phyloP scores from a whole-genome alignment of 345 rosid genomes.

The Corchorus capsularis region DNA sequence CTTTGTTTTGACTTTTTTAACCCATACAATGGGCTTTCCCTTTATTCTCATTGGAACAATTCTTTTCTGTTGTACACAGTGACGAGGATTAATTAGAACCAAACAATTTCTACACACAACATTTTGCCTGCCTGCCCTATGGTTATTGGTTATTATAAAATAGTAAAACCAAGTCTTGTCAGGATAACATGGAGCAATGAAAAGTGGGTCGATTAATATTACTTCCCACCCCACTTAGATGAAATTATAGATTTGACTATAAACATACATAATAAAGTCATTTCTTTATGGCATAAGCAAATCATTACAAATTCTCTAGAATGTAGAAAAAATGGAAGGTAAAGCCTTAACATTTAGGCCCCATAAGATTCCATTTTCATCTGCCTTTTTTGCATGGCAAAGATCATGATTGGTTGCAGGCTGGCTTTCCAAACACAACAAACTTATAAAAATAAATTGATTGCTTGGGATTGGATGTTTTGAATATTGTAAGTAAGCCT shows the following conservation, averaged over 20 bases:
- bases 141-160: not conserved
- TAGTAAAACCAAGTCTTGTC: not conserved
- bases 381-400: slow-evolving; percentile 3
- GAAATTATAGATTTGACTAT: not conserved
- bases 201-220: not conserved
- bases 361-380: slow-evolving; percentile 1
- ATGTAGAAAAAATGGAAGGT: not conserved
- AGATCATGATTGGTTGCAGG: not conserved
- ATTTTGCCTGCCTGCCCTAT: not conserved
- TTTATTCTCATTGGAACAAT: not conserved
- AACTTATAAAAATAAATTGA: not conserved
- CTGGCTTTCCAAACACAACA: not conserved
- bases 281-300: not conserved
- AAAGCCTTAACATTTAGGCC: not conserved
- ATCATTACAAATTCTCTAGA: not conserved
- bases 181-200: not conserved
- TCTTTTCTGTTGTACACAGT: not conserved
- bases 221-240: not conserved
- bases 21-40: slow-evolving; percentile 22
- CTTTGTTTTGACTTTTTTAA: slow-evolving; percentile 9
- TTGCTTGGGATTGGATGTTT: not conserved
- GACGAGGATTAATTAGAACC: too few relatives aligned
- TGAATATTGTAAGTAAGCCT: not conserved
- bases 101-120: slow-evolving; percentile 19
- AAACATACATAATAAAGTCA: not conserved